A percentile compares a stretch with the other conserved stretches of the same genome.
Conservation (phyloP, 2,329 filamentous ascomycete genomes). For the Cryoendolithus antarcticus region DNA sequence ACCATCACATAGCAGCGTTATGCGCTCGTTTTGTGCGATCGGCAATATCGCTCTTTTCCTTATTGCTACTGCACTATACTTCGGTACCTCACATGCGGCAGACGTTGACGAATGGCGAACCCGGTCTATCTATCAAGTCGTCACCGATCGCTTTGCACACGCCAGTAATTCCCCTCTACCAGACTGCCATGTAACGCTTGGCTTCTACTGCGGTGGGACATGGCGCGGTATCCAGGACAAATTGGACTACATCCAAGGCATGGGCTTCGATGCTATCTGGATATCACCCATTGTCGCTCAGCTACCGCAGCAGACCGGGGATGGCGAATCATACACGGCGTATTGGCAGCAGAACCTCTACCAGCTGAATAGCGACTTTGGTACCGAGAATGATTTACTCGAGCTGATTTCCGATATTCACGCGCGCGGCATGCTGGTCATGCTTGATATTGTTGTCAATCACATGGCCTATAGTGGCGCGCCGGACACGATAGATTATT, state of each 20-base stretch:
- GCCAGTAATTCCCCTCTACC: slow-evolving; percentile 13
- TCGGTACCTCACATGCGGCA: too few species aligned
- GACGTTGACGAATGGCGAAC: slow-evolving; percentile 26
- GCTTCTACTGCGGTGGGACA: slow-evolving; percentile 26
- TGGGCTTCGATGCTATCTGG: slow-evolving; percentile 36
- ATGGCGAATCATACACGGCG: slow-evolving; percentile 36
- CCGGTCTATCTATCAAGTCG: slow-evolving; percentile 27
- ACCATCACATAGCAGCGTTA: too few species aligned
- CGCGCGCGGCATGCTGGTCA: slow-evolving; percentile 43
- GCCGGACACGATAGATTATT: slow-evolving; percentile 40
- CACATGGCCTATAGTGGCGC: slow-evolving; percentile 40
- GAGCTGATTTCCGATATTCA: slow-evolving; percentile 45
- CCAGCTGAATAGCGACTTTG: slow-evolving; percentile 45
- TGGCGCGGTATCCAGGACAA: slow-evolving; percentile 30
- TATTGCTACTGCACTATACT: too few species aligned
- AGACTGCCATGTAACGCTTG: slow-evolving; percentile 16
- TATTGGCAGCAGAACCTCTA: slow-evolving; percentile 44
- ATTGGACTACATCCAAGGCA: slow-evolving; percentile 31
- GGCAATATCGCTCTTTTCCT: too few species aligned
- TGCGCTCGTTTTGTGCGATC: too few species aligned
- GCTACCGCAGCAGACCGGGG: slow-evolving; percentile 27
- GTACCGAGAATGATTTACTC: slow-evolving; percentile 46
- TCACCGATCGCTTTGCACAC: slow-evolving; percentile 27
- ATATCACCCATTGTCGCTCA: slow-evolving; percentile 36
- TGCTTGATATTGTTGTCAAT: slow-evolving; percentile 49